These are phyloP conservation scores for Ceriops zippeliana DNA, from an alignment of 345 rosid species.

Conservation along the genomic window DNA sequence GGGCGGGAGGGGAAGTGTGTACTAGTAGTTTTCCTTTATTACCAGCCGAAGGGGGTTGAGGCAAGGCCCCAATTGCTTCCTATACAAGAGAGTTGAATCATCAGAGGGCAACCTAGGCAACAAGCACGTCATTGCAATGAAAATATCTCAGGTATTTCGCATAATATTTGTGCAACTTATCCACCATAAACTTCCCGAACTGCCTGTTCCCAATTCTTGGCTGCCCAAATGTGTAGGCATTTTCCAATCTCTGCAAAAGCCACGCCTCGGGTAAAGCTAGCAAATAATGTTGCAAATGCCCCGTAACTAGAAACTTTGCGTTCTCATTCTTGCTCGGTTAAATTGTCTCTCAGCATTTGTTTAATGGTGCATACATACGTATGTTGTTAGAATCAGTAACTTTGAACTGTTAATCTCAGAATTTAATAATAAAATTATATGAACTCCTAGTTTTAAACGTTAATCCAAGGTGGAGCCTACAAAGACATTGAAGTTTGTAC, in stretches of 20 bases:
- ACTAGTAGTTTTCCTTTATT: slow-evolving; percentile 33
- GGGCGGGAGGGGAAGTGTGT: not conserved
- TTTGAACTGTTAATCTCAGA: no score
- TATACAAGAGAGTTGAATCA: slow-evolving; percentile 6
- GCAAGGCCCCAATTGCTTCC: slow-evolving; percentile 12
- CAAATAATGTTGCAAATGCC: slow-evolving; percentile 20
- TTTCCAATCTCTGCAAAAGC: slow-evolving; percentile 15
- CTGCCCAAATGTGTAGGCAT: slow-evolving; percentile 19
- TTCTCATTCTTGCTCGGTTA: not conserved
- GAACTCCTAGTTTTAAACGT: slow-evolving; percentile 14
- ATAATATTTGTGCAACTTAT: not conserved
- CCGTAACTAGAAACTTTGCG: slow-evolving; percentile 18
- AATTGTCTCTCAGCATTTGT: slow-evolving; percentile 7
- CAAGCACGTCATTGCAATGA: not conserved
- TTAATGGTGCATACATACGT: slow-evolving; percentile 9
- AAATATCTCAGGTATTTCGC: not conserved
- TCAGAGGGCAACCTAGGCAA: not conserved
- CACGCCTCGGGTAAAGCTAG: slow-evolving; percentile 2
- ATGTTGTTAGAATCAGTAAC: not conserved
- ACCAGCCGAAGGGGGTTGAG: slow-evolving; percentile 6
- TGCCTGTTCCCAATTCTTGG: slow-evolving; percentile 16
- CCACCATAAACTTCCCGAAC: slow-evolving; percentile 10
- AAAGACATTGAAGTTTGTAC: slow-evolving; percentile 41
- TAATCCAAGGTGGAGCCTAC: slow-evolving; percentile 56
- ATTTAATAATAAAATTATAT: no score